phyloP scores from a whole-genome alignment of 2,329 filamentous ascomycete species.

The Didymella exigua region DNA sequence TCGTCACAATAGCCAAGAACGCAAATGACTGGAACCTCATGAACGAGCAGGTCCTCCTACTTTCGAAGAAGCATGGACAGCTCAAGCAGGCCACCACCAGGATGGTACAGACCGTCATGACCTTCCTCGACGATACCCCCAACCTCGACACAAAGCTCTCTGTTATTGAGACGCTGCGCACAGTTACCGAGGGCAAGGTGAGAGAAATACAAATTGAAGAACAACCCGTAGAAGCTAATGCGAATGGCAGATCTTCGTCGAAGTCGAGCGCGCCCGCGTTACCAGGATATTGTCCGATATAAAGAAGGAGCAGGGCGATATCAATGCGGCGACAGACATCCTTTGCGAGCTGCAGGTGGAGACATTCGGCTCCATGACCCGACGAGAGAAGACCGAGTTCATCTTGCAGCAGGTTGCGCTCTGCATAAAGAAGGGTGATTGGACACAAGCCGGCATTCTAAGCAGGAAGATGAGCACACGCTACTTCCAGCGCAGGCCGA shows the following conservation, averaged over 20 bases:
- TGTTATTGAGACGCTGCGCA: conserved; percentile 92
- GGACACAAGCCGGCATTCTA: conserved; percentile 92
- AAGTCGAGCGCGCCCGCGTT: conserved; percentile 94
- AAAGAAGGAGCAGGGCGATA: conserved; percentile 93
- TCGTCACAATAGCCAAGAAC: conserved; percentile 94
- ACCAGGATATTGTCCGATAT: conserved; percentile 96
- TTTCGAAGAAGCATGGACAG: conserved; percentile 99
- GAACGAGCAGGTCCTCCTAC: conserved; percentile 92
- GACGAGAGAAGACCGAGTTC: conserved; percentile 98
- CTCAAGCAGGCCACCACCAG: conserved; percentile 98
- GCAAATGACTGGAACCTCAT: conserved; percentile 90
- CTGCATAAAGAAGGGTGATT: conserved; percentile 94
- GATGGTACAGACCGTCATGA: conserved; percentile 98
- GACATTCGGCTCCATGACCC: conserved; percentile 97
- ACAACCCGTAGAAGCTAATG: conserved; percentile 25
- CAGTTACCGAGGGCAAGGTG: conserved; percentile 95
- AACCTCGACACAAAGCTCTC: conserved; percentile 86
- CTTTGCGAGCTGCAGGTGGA: conserved; percentile 98
- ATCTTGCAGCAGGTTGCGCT: conserved; percentile 93
- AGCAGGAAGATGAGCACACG: conserved; percentile 96
- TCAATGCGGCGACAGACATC: conserved; percentile 87
- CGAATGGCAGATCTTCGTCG: conserved; percentile 82
- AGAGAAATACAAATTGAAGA: conserved; percentile 18
- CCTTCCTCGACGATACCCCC: conserved; percentile 85
- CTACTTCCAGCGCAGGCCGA: conserved; percentile 87